Evolutionary conservation across 371 early-diverging fungal species (phyloP).

Genomic region (Sporodiniella umbellata): DNA sequence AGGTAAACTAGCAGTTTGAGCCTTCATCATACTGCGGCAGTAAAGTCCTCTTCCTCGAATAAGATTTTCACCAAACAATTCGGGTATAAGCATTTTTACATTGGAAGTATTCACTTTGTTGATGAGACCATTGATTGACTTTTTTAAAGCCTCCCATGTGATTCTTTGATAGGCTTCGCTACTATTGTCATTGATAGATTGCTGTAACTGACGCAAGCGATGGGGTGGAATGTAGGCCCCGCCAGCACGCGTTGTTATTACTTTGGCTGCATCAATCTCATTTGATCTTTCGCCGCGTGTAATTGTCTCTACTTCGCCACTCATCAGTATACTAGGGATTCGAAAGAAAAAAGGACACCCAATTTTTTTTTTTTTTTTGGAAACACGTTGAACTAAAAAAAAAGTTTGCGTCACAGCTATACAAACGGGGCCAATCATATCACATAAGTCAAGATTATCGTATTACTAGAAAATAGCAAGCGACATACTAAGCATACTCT

Average conservation of each 20-base stretch:
- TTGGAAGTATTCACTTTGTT: conserved; percentile 94
- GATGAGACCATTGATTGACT: conserved; percentile 91
- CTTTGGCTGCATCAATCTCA: conserved; percentile 28
- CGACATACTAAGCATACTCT: too few relatives aligned
- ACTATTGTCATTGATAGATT: conserved; percentile 69
- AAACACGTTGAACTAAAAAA: neutral
- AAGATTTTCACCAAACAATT: conserved; percentile 89
- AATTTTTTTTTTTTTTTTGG: neutral
- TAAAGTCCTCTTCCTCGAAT: conserved; percentile 92
- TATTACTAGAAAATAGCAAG: too few relatives aligned
- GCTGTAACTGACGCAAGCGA: conserved; percentile 80
- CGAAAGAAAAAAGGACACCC: neutral
- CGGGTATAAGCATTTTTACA: conserved; percentile 87
- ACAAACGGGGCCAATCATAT: neutral
- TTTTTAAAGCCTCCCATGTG: conserved; percentile 94
- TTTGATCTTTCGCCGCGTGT: conserved; percentile 11
- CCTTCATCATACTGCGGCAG: conserved; percentile 87
- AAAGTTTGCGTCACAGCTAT: neutral
- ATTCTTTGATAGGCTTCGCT: conserved; percentile 83
- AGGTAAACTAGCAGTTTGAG: conserved; percentile 86
- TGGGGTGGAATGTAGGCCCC: conserved; percentile 95
- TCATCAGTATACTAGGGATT: neutral
- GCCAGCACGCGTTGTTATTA: conserved; percentile 51
- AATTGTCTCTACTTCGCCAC: conserved; percentile 9
- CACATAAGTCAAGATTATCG: too few relatives aligned